Conservation (phyloP, 495 filamentous ascomycete genomes). For the Neurospora sp. region DNA sequence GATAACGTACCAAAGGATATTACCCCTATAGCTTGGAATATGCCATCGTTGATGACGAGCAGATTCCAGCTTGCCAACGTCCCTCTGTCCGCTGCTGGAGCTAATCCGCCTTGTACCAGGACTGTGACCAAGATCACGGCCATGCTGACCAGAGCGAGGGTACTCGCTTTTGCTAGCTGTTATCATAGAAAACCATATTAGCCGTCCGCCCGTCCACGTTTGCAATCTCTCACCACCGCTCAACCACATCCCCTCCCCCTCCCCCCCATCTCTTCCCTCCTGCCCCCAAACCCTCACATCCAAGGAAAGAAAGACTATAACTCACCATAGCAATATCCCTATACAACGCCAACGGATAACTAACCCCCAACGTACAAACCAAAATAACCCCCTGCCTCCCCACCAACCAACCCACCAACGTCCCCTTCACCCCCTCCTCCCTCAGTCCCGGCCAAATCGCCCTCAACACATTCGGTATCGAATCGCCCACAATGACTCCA, state of each 20-base stretch:
- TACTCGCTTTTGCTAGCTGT: conserved; percentile 89
- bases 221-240: background rate
- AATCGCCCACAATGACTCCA: conserved; percentile 92
- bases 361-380: conserved; percentile 71
- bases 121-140: conserved; percentile 76
- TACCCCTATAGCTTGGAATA: conserved; percentile 93
- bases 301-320: background rate
- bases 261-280: background rate
- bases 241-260: background rate
- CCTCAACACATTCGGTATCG: conserved; percentile 78
- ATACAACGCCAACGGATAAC: conserved; percentile 89
- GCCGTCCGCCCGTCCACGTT: background rate
- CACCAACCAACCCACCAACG: conserved; percentile 71
- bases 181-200: background rate
- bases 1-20: conserved; percentile 94
- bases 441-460: conserved; percentile 71
- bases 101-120: conserved; percentile 70
- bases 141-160: conserved; percentile 88
- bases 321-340: conserved; percentile 91
- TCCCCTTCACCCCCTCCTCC: conserved; percentile 64
- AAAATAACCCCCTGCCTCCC: conserved; percentile 77
- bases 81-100: conserved; percentile 60
- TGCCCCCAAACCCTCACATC: background rate
- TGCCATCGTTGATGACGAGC: conserved; percentile 67
- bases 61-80: conserved; percentile 49